These are phyloP conservation scores for Aureobasidium sp. DNA, from an alignment of 2,329 filamentous ascomycete genomes.

Conservation along the genomic window DNA sequence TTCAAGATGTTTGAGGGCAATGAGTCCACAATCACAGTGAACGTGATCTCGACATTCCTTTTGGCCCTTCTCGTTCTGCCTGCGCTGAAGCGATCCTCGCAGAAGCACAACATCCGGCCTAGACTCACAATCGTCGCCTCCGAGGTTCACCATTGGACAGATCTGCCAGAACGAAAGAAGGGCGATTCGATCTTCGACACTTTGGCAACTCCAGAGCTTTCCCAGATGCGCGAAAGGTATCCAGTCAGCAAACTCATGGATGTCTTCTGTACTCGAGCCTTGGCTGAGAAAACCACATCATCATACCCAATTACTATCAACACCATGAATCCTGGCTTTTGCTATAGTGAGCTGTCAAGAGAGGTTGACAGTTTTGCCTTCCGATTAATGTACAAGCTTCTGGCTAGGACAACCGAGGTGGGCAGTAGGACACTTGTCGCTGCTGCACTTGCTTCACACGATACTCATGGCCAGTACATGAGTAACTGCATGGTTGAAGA, in stretches of 20 bases:
- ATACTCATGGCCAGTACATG: slow-evolving; percentile 37
- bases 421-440: slow-evolving; percentile 37
- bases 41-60: slow-evolving; percentile 48
- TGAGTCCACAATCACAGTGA: slow-evolving; percentile 46
- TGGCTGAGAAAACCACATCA: slow-evolving; percentile 28
- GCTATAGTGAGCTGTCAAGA: slow-evolving; percentile 40
- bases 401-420: slow-evolving; percentile 34
- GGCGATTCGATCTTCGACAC: slow-evolving; percentile 29
- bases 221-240: slow-evolving; percentile 39
- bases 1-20: slow-evolving; percentile 37
- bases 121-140: slow-evolving; percentile 35
- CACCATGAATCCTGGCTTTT: slow-evolving; percentile 48
- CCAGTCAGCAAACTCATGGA: slow-evolving; percentile 43
- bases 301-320: slow-evolving; percentile 41
- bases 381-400: slow-evolving; percentile 21
- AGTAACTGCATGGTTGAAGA: slow-evolving; percentile 28
- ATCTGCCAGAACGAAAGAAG: slow-evolving; percentile 33
- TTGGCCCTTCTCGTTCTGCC: slow-evolving; percentile 46
- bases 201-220: slow-evolving; percentile 31
- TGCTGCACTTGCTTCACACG: slow-evolving; percentile 29
- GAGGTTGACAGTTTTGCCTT: slow-evolving; percentile 26
- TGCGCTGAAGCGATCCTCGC: slow-evolving; percentile 40
- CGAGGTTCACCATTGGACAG: slow-evolving; percentile 37
- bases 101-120: slow-evolving; percentile 29
- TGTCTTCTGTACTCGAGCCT: slow-evolving; percentile 38